Conservation (phyloP, 371 early-diverging fungal genomes). For the Zopfochytrium polystomum region DNA sequence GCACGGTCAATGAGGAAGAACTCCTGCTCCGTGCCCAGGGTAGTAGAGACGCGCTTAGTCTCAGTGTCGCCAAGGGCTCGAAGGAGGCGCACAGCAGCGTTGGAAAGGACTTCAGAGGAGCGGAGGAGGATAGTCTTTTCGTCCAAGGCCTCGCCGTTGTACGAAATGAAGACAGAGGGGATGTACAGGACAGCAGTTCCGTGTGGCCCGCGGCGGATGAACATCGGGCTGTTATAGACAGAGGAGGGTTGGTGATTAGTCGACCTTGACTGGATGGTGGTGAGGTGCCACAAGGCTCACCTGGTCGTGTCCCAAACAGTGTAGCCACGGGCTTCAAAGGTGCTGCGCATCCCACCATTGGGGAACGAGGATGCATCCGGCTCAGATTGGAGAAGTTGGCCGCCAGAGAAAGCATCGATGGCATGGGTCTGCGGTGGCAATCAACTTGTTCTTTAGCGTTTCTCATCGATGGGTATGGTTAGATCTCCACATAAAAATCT, state of each 20-base stretch:
- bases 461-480: too few relatives aligned
- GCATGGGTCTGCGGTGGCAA: conserved; percentile 63
- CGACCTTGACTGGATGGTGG: not conserved
- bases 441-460: too few relatives aligned
- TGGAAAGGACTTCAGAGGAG: conserved; percentile 81
- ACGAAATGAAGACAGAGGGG: conserved; percentile 96
- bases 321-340: conserved; percentile 98
- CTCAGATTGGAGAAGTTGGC: conserved; percentile 94
- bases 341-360: conserved; percentile 94
- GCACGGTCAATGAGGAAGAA: conserved; percentile 95
- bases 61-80: conserved; percentile 57
- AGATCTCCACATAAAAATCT: too few relatives aligned
- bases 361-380: conserved; percentile 99
- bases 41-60: conserved; percentile 78
- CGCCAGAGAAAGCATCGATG: conserved; percentile 93
- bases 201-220: conserved; percentile 88
- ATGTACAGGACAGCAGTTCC: conserved; percentile 88
- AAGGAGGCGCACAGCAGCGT: conserved; percentile 74
- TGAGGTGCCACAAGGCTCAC: conserved; percentile 13
- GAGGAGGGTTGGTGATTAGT: not conserved
- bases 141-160: conserved; percentile 97
- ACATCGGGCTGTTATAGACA: conserved; percentile 81
- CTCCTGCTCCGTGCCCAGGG: conserved; percentile 97
- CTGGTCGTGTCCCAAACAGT: conserved; percentile 95
- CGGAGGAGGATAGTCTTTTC: conserved; percentile 95